phyloP scores from a whole-genome alignment of 2,329 filamentous ascomycete genomes.

The Pseudocercospora macadamiae region DNA sequence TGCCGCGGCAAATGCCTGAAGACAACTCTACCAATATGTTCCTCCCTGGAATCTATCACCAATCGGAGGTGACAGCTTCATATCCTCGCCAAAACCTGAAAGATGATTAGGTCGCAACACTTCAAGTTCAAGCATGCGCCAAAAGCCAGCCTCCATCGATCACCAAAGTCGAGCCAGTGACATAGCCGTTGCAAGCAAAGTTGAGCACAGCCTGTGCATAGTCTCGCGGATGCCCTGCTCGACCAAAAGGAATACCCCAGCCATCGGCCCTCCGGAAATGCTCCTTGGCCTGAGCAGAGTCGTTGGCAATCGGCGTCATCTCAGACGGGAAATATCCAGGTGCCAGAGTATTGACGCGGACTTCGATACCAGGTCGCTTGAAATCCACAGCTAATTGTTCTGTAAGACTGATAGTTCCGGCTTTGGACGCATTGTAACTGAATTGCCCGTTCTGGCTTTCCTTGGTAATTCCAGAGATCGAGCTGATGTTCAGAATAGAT shows the following conservation, averaged over 20 bases:
- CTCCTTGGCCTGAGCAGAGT: conserved; percentile 57
- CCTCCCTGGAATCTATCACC: too few species aligned
- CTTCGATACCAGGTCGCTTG: conserved; percentile 52
- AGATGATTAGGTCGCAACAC: too few species aligned
- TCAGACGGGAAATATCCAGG: conserved; percentile 61
- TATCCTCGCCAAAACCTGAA: background rate
- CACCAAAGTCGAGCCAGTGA: conserved; percentile 64
- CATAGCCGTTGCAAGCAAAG: conserved; percentile 60
- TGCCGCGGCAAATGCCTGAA: too few species aligned
- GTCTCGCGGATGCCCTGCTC: conserved; percentile 44
- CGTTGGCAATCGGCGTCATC: conserved; percentile 57
- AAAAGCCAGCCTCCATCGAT: conserved; percentile 65
- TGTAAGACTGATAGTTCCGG: conserved; percentile 57
- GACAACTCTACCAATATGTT: too few species aligned
- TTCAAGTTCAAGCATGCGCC: conserved; percentile 29
- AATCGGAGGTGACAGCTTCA: background rate
- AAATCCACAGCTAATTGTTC: conserved; percentile 58
- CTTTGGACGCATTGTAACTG: conserved; percentile 54
- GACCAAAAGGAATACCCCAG: conserved; percentile 44
- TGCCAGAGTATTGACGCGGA: conserved; percentile 60
- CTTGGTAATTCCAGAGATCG: conserved; percentile 49
- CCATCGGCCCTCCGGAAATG: conserved; percentile 35
- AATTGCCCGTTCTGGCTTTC: conserved; percentile 50
- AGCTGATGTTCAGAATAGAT: conserved; percentile 51
- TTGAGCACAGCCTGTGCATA: conserved; percentile 60